Percentiles rank a stretch among this genome's conserved stretches.
phyloP scores from a whole-genome alignment of 306 rosid species.

The Cucumis hystrix region DNA sequence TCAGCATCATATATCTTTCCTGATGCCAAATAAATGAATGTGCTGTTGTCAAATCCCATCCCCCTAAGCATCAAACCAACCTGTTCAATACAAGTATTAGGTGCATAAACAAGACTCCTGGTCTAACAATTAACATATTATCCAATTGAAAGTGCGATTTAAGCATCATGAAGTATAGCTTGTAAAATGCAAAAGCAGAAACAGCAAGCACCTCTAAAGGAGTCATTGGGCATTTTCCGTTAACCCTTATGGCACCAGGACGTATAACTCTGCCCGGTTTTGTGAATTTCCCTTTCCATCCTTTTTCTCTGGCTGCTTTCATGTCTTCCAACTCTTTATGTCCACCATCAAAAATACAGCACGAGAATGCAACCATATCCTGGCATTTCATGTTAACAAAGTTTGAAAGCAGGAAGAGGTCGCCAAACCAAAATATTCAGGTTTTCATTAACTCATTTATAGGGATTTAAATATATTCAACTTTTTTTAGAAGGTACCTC shows the following conservation, averaged over 20 bases:
- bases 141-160: background rate
- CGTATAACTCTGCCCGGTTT: constrained; percentile 92
- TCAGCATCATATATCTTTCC: constrained; percentile 78
- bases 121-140: background rate
- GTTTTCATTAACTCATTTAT: background rate
- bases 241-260: constrained; percentile 90
- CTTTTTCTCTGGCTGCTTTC: constrained; percentile 93
- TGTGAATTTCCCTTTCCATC: constrained; percentile 96
- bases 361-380: constrained; percentile 99
- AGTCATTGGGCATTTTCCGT: constrained; percentile 97
- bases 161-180: background rate
- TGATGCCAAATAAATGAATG: constrained; percentile 82
- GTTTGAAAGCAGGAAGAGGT: background rate
- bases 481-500: constrained; percentile 43
- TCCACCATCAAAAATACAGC: constrained; percentile 91
- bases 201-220: constrained; percentile 65
- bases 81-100: constrained; percentile 30
- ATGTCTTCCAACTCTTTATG: constrained; percentile 62
- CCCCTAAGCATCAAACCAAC: constrained; percentile 97
- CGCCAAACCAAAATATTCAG: background rate
- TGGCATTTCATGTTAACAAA: constrained; percentile 16
- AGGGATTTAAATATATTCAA: constrained; percentile 6
- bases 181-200: constrained; percentile 5
- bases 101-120: constrained; percentile 4
- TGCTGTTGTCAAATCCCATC: constrained; percentile 81